Conservation (phyloP, 768 basidiomycete genomes). For the Mrakia frigida region DNA sequence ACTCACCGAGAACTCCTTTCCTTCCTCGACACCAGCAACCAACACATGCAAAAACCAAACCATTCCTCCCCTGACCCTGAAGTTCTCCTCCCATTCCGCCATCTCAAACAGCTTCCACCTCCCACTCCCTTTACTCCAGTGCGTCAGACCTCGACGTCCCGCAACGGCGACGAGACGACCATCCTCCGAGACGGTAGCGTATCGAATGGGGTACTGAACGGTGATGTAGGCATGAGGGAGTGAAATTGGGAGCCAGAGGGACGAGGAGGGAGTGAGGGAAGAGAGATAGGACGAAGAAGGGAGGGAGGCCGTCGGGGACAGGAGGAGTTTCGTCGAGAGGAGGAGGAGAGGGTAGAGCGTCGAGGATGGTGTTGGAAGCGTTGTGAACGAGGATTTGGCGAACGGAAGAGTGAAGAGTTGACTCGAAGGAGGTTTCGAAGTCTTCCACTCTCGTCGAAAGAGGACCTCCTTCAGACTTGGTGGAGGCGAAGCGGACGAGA, state of each 20-base stretch:
- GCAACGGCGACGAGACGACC: conserved; percentile 89
- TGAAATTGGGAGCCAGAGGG: conserved; percentile 8
- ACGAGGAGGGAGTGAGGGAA: conserved; percentile 20
- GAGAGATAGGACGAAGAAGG: not conserved
- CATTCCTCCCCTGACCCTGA: conserved; percentile 81
- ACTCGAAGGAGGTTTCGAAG: not conserved
- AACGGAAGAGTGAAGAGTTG: conserved; percentile 10
- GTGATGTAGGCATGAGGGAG: conserved; percentile 81
- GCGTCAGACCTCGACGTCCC: conserved; percentile 80
- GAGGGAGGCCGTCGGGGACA: not conserved
- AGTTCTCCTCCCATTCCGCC: conserved; percentile 76
- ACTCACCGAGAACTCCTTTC: conserved; percentile 25
- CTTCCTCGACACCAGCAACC: conserved; percentile 77
- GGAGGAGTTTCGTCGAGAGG: conserved; percentile 14
- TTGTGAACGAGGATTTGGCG: not conserved
- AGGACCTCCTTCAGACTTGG: not conserved
- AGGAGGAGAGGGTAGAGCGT: conserved; percentile 47
- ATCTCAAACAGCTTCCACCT: conserved; percentile 87
- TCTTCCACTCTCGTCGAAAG: not conserved
- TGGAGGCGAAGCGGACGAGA: not conserved
- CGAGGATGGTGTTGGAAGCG: conserved; percentile 27
- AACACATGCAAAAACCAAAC: conserved; percentile 96
- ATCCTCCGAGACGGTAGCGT: conserved; percentile 83
- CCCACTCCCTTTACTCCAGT: conserved; percentile 90
- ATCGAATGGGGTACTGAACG: conserved; percentile 88